Evolutionary conservation across 169 alveolate genomes (phyloP), one percentile per base, ranked within the genome.

Genomic region (Eimeria mitis): DNA sequence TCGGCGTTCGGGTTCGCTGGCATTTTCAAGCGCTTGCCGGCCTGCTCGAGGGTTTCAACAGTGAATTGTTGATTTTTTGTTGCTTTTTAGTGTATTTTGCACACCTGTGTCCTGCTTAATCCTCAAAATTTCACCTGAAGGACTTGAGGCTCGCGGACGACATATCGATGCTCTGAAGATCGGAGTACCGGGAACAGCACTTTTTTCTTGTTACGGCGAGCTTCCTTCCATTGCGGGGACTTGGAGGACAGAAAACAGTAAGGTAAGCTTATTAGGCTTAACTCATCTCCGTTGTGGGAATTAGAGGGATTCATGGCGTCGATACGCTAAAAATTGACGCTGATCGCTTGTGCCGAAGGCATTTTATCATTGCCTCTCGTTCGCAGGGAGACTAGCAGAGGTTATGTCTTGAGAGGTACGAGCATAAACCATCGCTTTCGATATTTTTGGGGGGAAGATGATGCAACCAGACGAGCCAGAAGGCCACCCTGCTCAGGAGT

Each of bases 401-500:
- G 37, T 40, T 37, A 21, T 40, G 83, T 5, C 34, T 8, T 59
- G n/a, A 40, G 54, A 0, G 56, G 31, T 19, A 34, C 83, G 40
- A 19, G 56, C 13, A 5, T 11, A 40, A 5, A 21, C 54, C 83
- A 1, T 40, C 56, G 54, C 83, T 73, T 31, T 19, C 23, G 34
- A 73, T n/a, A 1, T 3, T 73, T 73, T 73, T 40, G 19, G 81
- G 88, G 49, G 83, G 47, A 87, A 87, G 47, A 87, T 87, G 94
- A 87, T 65, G 83, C 83, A 87, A 13, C 94, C 94, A 9, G 94
- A 87, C 2, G 94, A 87, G 63, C 81, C 94, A 7, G 83, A 61
- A n/a, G 79, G 21, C 37, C 52, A 42, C 61, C 34, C 63, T 21
- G 44, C 70, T 40, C 40, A 44, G 14, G 84, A 40, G 3, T 54